phyloP scores from a whole-genome alignment of 345 rosid genomes.

The Gynandropsis gynandra region DNA sequence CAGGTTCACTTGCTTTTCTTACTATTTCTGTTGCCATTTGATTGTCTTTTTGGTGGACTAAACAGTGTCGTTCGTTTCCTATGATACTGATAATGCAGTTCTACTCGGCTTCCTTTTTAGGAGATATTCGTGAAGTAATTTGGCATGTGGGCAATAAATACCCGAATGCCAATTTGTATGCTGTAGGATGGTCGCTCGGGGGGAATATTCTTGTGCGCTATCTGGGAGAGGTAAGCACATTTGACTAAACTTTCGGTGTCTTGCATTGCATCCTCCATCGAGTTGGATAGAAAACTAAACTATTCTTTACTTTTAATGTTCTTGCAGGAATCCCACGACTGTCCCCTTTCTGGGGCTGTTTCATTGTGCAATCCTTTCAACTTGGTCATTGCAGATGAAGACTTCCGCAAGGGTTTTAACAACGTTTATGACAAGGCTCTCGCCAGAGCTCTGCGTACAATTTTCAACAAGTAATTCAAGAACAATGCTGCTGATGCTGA shows the following conservation, averaged over 20 bases:
- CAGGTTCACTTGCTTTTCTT: slow-evolving; percentile 38
- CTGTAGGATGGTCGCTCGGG: slow-evolving; percentile 94
- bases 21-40: background rate
- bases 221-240: slow-evolving; percentile 58
- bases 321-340: slow-evolving; percentile 58
- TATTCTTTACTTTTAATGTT: background rate
- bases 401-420: slow-evolving; percentile 90
- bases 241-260: too few relatives aligned
- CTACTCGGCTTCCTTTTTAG: slow-evolving; percentile 93
- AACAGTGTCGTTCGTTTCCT: background rate
- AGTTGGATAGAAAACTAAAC: background rate
- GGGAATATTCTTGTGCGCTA: slow-evolving; percentile 88
- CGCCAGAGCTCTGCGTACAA: slow-evolving; percentile 53
- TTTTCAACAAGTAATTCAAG: slow-evolving; percentile 62
- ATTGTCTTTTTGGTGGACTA: too few relatives aligned
- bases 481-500: slow-evolving; percentile 11
- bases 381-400: slow-evolving; percentile 84
- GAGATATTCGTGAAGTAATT: slow-evolving; percentile 72
- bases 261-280: too few relatives aligned
- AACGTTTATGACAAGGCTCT: slow-evolving; percentile 74
- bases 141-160: slow-evolving; percentile 45
- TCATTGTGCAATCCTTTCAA: slow-evolving; percentile 92
- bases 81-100: slow-evolving; percentile 52
- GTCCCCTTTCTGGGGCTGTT: slow-evolving; percentile 72
- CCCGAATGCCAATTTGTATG: slow-evolving; percentile 77